A percentile compares a stretch with the other conserved stretches of the same genome.
These are phyloP conservation scores for Trichoderma virens DNA, from an alignment of 495 filamentous ascomycete species.

Conservation along the genomic window DNA sequence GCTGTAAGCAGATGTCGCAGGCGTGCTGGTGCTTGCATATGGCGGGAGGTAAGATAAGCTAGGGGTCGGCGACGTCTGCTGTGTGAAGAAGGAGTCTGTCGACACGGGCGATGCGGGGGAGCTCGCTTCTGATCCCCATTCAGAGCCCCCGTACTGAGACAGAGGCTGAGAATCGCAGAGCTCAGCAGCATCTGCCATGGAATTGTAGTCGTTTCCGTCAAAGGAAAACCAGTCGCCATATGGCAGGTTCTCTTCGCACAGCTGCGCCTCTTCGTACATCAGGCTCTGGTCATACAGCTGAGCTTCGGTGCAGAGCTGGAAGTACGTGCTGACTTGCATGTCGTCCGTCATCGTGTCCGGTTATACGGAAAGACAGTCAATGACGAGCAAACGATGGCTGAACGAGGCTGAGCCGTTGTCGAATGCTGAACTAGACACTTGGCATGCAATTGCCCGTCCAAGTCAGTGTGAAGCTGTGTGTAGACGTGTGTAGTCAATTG, in stretches of 20 bases:
- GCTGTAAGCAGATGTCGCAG: conserved; percentile 1
- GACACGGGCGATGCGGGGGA: neutral
- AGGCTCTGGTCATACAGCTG: neutral
- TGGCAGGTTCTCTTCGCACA: conserved; percentile 5
- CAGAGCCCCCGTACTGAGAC: neutral
- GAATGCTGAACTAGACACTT: neutral
- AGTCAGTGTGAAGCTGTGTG: neutral
- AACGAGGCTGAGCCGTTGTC: neutral
- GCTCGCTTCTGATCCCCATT: neutral
- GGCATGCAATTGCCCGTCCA: neutral
- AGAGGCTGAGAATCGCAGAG: conserved; percentile 6
- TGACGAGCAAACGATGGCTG: neutral
- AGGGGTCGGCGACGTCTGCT: neutral
- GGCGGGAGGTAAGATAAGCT: neutral
- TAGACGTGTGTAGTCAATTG: neutral
- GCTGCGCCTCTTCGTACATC: neutral
- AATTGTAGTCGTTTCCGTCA: neutral
- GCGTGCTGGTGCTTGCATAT: neutral
- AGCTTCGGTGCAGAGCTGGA: neutral
- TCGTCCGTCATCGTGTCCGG: neutral
- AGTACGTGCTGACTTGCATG: neutral
- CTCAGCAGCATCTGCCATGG: neutral
- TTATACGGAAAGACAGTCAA: neutral
- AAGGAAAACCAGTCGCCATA: neutral
- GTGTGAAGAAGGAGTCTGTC: neutral